Percentiles rank a stretch among this genome's conserved stretches.
These are phyloP conservation scores for Hypoxylon subgilvum DNA, from an alignment of 495 filamentous ascomycete species.

Conservation along the genomic window DNA sequence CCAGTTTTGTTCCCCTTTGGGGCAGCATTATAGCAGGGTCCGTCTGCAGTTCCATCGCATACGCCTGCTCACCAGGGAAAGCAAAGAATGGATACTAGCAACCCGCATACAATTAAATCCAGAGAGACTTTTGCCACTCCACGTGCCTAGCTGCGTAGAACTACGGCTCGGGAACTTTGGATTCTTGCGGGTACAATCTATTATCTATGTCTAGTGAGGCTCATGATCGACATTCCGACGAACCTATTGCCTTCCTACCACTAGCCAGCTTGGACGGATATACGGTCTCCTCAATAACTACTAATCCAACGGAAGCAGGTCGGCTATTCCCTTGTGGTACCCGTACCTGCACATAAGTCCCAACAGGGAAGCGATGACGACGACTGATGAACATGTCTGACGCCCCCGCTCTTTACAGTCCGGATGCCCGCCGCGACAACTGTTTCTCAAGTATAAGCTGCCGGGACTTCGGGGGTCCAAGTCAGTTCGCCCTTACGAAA, in stretches of 20 bases:
- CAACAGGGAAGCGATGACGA: constrained; percentile 15
- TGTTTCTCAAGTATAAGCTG: neutral
- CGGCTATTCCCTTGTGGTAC: constrained; percentile 10
- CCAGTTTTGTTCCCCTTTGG: constrained; percentile 26
- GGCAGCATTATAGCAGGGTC: constrained; percentile 30
- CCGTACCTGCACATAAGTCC: constrained; percentile 17
- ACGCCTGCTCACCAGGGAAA: constrained; percentile 25
- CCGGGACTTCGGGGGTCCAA: constrained; percentile 2
- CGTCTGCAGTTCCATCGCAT: constrained; percentile 40
- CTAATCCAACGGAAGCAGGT: constrained; percentile 1
- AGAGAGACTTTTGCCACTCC: constrained; percentile 16
- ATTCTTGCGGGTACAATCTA: constrained; percentile 20
- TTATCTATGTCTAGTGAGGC: too few relatives aligned
- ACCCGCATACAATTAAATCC: constrained; percentile 6
- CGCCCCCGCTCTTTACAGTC: constrained; percentile 15
- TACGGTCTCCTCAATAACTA: constrained; percentile 15
- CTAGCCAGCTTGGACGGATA: constrained; percentile 11
- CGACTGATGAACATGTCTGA: constrained; percentile 3
- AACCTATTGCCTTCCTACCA: constrained; percentile 19
- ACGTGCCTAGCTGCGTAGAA: constrained; percentile 30
- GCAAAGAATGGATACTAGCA: constrained; percentile 17
- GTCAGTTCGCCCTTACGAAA: neutral
- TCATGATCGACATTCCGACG: constrained; percentile 28
- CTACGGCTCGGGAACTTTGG: constrained; percentile 31
- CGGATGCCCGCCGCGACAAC: neutral